Base-by-base conservation (phyloP, 2,329 filamentous ascomycete genomes). In the Metarhizium guizhouense region DNA sequence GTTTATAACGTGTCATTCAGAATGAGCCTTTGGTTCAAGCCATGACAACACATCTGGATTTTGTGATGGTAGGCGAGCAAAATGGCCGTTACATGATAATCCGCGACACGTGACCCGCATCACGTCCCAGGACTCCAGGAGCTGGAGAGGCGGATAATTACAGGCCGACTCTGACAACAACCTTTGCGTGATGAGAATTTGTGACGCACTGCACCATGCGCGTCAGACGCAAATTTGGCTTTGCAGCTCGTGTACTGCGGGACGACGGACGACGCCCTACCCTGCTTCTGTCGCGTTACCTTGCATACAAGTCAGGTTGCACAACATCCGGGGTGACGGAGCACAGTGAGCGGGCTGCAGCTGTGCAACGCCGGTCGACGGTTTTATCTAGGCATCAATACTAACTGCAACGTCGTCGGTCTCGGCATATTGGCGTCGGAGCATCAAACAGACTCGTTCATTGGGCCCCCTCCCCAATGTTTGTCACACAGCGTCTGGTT, bases 181-280 rank as follows among this genome's bases (percentile, higher is more conserved):
- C 32, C 32, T 11, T 34, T 34, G 32, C 32, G 10, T 11, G 32
- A 34, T 34, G 10, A 34, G 7, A 13, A 11, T 40, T 25, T 16
- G 52, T 47, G 34, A 53, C 54, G 53, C 40, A 25, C 38, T 53
- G 36, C 47, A 53, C 47, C 47, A 53, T 56, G 51, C 51, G 51
- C 51, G 54, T 53, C 54, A 56, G 50, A 6, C 30, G 20, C 25
- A 48, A 25, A 50, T 47, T 47, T 42, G 50, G 53, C 43, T 30
- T 53, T 25, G 36, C 51, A 42, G 47, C 38, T 51, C 51, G 30
- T 51, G 47, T 49, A 30, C 51, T 43, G 42, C 51, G 30, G 18
- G 20, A 29, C 42, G 10, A 32, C 45, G 25, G n/a, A 4, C n/a
- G 4, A 18, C 14, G 7, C 20, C 54, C 43, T 51, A 52, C 51